Percentiles rank a stretch among this genome's conserved stretches.
phyloP scores from a whole-genome alignment of 2,329 filamentous ascomycete genomes.

The Aureobasidium sp. region DNA sequence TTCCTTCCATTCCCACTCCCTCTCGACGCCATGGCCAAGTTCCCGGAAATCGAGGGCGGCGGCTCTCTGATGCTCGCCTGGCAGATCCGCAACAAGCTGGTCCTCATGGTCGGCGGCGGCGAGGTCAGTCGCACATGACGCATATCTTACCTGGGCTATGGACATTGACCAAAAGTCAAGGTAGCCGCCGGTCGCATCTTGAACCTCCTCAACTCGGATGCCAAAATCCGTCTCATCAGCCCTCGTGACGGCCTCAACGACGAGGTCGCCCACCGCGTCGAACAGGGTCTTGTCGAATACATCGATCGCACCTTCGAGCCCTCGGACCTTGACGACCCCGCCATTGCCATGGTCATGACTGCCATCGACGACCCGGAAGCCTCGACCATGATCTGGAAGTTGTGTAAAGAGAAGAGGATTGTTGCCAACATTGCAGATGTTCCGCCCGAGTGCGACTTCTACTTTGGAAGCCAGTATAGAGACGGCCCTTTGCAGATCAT shows the following conservation, averaged over 20 bases:
- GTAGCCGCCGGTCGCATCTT: conserved; percentile 92
- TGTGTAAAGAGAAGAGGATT: conserved; percentile 78
- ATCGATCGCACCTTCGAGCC: conserved; percentile 79
- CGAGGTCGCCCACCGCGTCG: conserved; percentile 78
- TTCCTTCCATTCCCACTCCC: neutral
- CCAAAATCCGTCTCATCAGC: conserved; percentile 77
- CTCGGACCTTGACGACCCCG: conserved; percentile 67
- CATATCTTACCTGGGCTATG: conserved; percentile 19
- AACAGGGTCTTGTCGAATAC: conserved; percentile 68
- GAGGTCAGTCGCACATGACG: conserved; percentile 55
- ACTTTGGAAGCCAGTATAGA: conserved; percentile 92
- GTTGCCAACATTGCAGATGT: conserved; percentile 96
- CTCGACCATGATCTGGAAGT: conserved; percentile 85
- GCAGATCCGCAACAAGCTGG: conserved; percentile 83
- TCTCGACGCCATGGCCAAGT: conserved; percentile 44
- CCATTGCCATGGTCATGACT: conserved; percentile 76
- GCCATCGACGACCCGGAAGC: conserved; percentile 89
- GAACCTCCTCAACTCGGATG: conserved; percentile 91
- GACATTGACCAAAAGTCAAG: conserved; percentile 46
- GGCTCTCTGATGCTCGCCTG: conserved; percentile 92
- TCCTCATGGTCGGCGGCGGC: conserved; percentile 90
- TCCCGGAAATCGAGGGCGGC: conserved; percentile 77
- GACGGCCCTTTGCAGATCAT: conserved; percentile 96
- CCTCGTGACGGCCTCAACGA: conserved; percentile 74
- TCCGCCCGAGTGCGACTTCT: conserved; percentile 94